A percentile compares a stretch with the other conserved stretches of the same genome.
Conservation (phyloP, 2,329 filamentous ascomycete genomes). For the Stagonosporopsis chrysanthemi region DNA sequence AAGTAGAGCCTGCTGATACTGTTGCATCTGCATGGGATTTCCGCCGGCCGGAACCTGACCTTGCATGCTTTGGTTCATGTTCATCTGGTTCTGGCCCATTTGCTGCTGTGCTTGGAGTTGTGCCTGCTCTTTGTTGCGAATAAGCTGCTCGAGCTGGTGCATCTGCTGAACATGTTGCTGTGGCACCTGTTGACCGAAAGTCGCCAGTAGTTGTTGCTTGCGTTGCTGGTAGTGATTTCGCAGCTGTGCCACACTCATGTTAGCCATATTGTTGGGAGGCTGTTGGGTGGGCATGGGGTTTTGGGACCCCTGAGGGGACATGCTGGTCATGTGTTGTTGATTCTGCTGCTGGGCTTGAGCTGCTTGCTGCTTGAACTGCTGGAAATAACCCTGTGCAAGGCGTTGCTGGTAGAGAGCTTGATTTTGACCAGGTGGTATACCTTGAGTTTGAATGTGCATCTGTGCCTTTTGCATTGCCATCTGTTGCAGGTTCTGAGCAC, state of each 20-base stretch:
- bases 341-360: slow-evolving; percentile 38
- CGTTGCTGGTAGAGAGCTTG: slow-evolving; percentile 35
- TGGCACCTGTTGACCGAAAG: slow-evolving; percentile 36
- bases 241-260: slow-evolving; percentile 40
- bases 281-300: slow-evolving; percentile 33
- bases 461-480: slow-evolving; percentile 43
- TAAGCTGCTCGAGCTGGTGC: slow-evolving; percentile 40
- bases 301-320: slow-evolving; percentile 37
- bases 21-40: slow-evolving; percentile 43
- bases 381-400: slow-evolving; percentile 37
- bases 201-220: slow-evolving; percentile 35
- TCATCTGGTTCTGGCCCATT: slow-evolving; percentile 30
- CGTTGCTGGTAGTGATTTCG: slow-evolving; percentile 34
- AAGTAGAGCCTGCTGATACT: slow-evolving; percentile 45
- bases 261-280: slow-evolving; percentile 31
- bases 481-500: slow-evolving; percentile 35
- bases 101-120: slow-evolving; percentile 25
- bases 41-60: slow-evolving; percentile 32
- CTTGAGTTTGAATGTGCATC: slow-evolving; percentile 44
- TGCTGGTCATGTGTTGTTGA: slow-evolving; percentile 39
- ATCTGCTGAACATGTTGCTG: slow-evolving; percentile 36
- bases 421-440: slow-evolving; percentile 41
- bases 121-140: slow-evolving; percentile 30
- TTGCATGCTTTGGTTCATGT: slow-evolving; percentile 34
- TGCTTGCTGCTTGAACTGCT: slow-evolving; percentile 27